Percentiles rank a stretch among this genome's conserved stretches.
Evolutionary conservation across 2,329 filamentous ascomycete genomes (phyloP).

Genomic region (Penicillium corylophilum): DNA sequence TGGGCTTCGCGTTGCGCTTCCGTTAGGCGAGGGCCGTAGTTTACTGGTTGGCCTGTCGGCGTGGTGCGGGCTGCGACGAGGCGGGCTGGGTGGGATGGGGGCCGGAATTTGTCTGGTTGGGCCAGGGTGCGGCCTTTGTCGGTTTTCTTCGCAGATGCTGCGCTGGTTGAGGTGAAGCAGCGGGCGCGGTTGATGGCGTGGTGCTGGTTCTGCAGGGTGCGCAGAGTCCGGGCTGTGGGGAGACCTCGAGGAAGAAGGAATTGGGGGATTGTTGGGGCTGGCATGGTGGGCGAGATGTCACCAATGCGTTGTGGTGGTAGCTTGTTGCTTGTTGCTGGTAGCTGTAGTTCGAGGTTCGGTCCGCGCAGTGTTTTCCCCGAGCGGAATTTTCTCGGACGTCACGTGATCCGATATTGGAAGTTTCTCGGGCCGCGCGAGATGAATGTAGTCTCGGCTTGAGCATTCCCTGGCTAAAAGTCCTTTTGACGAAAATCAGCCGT

Average conservation of each 20-base stretch:
- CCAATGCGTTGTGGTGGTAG: background rate
- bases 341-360: background rate
- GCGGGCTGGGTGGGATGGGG: constrained; percentile 81
- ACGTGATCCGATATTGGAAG: constrained; percentile 4
- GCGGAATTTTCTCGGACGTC: constrained; percentile 6
- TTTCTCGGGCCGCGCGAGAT: constrained; percentile 2
- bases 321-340: background rate
- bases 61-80: constrained; percentile 42
- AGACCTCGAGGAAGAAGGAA: constrained; percentile 66
- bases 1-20: constrained; percentile 66
- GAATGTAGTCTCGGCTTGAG: background rate
- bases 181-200: constrained; percentile 19
- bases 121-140: constrained; percentile 70
- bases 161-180: constrained; percentile 28
- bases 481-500: background rate
- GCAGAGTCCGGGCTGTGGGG: constrained; percentile 32
- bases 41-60: constrained; percentile 49
- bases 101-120: constrained; percentile 85
- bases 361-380: background rate
- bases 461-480: background rate
- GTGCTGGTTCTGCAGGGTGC: constrained; percentile 22
- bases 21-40: constrained; percentile 73
- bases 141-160: constrained; percentile 9
- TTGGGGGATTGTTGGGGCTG: constrained; percentile 53
- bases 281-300: constrained; percentile 5